Base-by-base conservation (phyloP, 495 filamentous ascomycete species). In the Pyronema omphalodes region DNA sequence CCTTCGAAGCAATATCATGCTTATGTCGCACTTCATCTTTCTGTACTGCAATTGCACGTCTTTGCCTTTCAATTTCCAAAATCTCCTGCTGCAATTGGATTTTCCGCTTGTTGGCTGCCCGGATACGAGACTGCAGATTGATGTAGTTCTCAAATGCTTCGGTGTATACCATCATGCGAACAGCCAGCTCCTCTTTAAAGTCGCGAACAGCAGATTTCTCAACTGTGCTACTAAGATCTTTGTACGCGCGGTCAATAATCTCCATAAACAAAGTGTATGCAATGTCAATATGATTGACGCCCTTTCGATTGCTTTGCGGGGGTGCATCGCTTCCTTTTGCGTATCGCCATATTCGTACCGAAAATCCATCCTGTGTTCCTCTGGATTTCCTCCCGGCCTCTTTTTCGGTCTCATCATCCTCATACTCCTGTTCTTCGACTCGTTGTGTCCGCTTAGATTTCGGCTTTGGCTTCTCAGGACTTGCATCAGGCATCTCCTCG, bases 211-310 rank as follows among this genome's bases (percentile, higher is more conserved):
- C 61, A 4, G 39, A 53, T 18, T 56, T 55, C 44, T 60, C 55
- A 0, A 23, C 29, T 5, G 8, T 51, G 9, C 15, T 54, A 6
- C 64, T 40, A 6, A 54, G 36, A 17, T 57, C 64, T 17, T 39
- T 29, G 37, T 51, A 64, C 18, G 39, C 45, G 29, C 46, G 57
- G 11, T 64, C 57, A 9, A 64, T 53, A 7, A 57, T 14, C 17
- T 64, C 61, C 17, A 49, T 55, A 18, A 54, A 55, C 14, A 60
- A 52, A 19, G 65, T 58, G 19, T 43, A 60, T 7, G 60, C 51
- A 7, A 64, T 60, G 11, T 64, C 61, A 3, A 63, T 46, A 23
- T 57, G 55, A 50, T 64, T 64, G 33, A 64, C 53, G n/a, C 60
- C 60, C 14, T 36, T 37, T 37, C 60, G 54, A 36, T 63, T 56